Conservation (phyloP, 2,329 filamentous ascomycete species). For the Ceratocystiopsis minuta region DNA sequence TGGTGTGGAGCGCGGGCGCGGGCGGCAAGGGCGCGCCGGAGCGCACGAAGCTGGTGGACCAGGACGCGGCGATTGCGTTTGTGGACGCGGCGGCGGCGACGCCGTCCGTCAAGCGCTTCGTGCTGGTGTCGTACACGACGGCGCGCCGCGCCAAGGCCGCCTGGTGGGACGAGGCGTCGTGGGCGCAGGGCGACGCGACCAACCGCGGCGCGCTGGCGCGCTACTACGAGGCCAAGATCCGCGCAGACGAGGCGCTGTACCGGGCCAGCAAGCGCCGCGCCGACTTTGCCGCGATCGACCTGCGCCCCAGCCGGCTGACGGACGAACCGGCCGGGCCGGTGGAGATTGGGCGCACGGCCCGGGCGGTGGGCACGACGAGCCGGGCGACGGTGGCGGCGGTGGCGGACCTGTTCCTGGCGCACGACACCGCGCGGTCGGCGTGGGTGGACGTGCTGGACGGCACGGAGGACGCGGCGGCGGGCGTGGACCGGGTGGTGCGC, state of each 20-base stretch:
- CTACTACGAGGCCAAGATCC: constrained; percentile 44
- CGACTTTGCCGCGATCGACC: constrained; percentile 29
- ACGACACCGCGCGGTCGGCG: constrained; percentile 21
- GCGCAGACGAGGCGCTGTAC: constrained; percentile 39
- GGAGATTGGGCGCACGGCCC: constrained; percentile 27
- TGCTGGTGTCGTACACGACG: constrained; percentile 44
- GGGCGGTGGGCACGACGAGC: constrained; percentile 23
- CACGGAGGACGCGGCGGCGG: constrained; percentile 26
- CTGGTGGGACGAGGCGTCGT: constrained; percentile 37
- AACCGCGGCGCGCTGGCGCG: constrained; percentile 25
- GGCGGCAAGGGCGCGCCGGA: constrained; percentile 40
- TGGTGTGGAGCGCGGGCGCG: constrained; percentile 50
- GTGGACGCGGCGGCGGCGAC: constrained; percentile 39
- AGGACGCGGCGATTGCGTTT: constrained; percentile 44
- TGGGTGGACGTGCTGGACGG: constrained; percentile 41
- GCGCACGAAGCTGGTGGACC: constrained; percentile 28
- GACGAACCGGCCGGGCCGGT: constrained; percentile 29
- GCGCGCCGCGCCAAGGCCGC: constrained; percentile 31
- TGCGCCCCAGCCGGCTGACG: constrained; percentile 34
- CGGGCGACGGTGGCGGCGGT: constrained; percentile 43
- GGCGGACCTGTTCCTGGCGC: constrained; percentile 35
- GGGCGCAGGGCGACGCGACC: constrained; percentile 22
- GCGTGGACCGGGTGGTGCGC: constrained; percentile 29
- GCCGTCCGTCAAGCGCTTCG: constrained; percentile 38
- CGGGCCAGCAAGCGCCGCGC: constrained; percentile 21